Conservation (phyloP, 1,139 yeast species). For the Kodamaea sp. region DNA sequence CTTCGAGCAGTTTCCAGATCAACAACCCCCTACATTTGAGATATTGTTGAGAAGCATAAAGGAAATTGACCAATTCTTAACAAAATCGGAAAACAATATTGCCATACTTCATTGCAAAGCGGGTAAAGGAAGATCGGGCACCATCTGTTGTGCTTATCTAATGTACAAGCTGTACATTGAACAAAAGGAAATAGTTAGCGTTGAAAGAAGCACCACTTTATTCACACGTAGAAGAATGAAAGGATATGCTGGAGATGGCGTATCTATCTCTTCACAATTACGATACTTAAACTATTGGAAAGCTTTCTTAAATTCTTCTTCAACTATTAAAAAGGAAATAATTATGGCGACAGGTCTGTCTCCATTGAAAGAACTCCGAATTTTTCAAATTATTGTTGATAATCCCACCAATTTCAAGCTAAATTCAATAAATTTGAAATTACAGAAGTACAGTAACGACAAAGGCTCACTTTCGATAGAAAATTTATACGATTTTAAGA, state of each 20-base stretch:
- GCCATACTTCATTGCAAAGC: conserved; percentile 85
- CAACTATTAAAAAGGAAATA: background rate
- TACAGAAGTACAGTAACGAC: background rate
- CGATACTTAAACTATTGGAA: conserved; percentile 64
- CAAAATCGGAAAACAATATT: conserved; percentile 32
- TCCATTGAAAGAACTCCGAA: background rate
- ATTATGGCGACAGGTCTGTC: background rate
- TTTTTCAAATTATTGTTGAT: background rate
- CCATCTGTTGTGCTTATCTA: conserved; percentile 67
- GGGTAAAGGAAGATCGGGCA: conserved; percentile 91
- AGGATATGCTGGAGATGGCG: conserved; percentile 56
- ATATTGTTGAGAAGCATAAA: conserved; percentile 42
- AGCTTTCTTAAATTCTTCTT: conserved; percentile 19
- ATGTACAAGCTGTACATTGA: conserved; percentile 39
- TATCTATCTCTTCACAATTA: conserved; percentile 67
- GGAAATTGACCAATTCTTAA: conserved; percentile 45
- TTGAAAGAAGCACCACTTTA: conserved; percentile 48
- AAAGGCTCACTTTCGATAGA: background rate
- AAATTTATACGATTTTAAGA: background rate
- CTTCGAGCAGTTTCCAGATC: conserved; percentile 67
- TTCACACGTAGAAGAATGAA: conserved; percentile 63
- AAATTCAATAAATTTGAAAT: too few species aligned
- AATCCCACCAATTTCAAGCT: background rate
- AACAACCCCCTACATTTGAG: conserved; percentile 66
- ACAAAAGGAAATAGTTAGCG: conserved; percentile 14